Conservation (phyloP, 805 yeast genomes). For the Maudiozyma serrabonitensis region DNA sequence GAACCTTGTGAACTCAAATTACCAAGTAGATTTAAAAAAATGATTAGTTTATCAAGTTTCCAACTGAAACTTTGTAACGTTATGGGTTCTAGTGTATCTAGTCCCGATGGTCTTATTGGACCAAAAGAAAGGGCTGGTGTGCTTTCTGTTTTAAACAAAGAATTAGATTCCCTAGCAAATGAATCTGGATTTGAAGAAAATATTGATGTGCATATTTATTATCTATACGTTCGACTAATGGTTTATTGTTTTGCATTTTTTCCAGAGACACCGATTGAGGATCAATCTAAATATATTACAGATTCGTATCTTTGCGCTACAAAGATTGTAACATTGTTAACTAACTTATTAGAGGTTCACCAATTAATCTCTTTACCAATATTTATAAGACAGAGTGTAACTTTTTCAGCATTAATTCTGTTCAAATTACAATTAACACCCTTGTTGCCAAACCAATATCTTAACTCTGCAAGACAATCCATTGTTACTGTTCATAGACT, state of each 20-base stretch:
- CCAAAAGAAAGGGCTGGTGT: conserved; percentile 76
- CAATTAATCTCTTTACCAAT: conserved; percentile 79
- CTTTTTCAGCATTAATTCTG: conserved; percentile 66
- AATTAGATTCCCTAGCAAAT: conserved; percentile 60
- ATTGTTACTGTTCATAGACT: conserved; percentile 87
- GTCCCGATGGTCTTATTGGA: conserved; percentile 84
- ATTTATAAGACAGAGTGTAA: conserved; percentile 75
- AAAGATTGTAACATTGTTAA: conserved; percentile 65
- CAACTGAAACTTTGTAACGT: conserved; percentile 75
- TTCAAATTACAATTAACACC: conserved; percentile 79
- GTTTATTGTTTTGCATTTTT: conserved; percentile 82
- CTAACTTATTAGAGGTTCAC: conserved; percentile 56
- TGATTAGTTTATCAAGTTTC: conserved; percentile 66
- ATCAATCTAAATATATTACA: conserved; percentile 75
- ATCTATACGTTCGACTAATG: conserved; percentile 67
- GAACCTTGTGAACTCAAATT: conserved; percentile 22
- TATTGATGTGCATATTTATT: conserved; percentile 64
- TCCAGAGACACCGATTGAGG: conserved; percentile 83
- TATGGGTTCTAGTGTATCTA: conserved; percentile 76
- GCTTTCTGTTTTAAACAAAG: conserved; percentile 66
- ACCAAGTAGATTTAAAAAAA: conserved; percentile 62
- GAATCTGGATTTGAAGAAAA: conserved; percentile 56
- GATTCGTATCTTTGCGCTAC: conserved; percentile 77
- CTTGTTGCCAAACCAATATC: conserved; percentile 50
- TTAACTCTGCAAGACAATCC: conserved; percentile 85